Evolutionary conservation across 2,329 filamentous ascomycete genomes (phyloP), one percentile per base, ranked within the genome.

Genomic region (Magnaporthiopsis rhizophila): DNA sequence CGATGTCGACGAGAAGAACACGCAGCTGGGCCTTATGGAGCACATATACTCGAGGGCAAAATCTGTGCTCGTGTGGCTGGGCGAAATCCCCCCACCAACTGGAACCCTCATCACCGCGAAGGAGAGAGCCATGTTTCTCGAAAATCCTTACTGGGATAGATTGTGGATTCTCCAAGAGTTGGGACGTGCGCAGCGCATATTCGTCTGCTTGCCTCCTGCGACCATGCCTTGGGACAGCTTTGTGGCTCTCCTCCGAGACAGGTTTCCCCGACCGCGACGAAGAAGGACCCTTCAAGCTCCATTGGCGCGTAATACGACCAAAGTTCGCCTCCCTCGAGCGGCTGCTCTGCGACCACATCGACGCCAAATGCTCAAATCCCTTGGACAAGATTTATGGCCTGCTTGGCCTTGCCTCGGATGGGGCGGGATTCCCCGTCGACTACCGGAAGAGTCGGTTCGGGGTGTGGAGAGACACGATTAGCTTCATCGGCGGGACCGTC

Each of bases 371-470:
- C 62, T 66, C 67, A 59, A 73, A 74, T 13, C 69, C 62, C 13
- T 69, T 67, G 32, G 73, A 74, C 63, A 73, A 74, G 56, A 65
- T 74, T 5, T 74, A 73, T 65, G 72, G 70, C 1, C 67, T 74
- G 1, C 64, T 73, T 24, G 70, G 72, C 0, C 63, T 75, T 6
- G 70, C 72, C 18, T 62, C 62, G 5, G 72, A 74, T 59, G 67
- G 67, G 36, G 62, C 65, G 0, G 66, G 67, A 1, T 73, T 73
- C 45, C 68, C 70, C 0, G 68, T 73, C 56, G 71, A 73, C 62
- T 73, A 74, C 62, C 28, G 64, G 5, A 73, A 71, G 64, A 63
- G 68, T 2, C 53, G 67, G 2, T 68, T 68, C 13, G 65, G 72
- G 30, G 68, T 74, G 7, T 75, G 70, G 71, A 68, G 65, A 1